Percentiles rank a stretch among this genome's conserved stretches.
Conservation (phyloP, 1,139 yeast genomes). For the Magnusiomyces fungicola region DNA sequence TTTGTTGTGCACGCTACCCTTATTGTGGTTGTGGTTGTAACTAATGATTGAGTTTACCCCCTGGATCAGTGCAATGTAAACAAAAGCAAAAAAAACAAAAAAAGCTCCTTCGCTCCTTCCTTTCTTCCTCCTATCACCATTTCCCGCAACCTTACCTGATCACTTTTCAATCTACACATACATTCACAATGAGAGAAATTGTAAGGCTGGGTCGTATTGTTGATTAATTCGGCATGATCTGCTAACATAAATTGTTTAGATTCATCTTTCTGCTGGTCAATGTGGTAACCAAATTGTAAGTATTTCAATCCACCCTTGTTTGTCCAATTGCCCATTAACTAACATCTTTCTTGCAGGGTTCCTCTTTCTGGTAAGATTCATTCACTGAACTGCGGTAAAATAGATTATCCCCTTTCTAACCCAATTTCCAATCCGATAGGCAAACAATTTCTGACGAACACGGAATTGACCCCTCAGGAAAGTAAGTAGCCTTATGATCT, state of each 20-base stretch:
- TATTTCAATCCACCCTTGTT: constrained; percentile 18
- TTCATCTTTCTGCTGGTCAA: constrained; percentile 88
- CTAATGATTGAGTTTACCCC: neutral
- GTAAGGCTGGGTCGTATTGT: constrained; percentile 33
- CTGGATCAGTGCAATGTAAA: neutral
- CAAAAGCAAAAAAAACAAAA: neutral
- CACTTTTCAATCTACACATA: neutral
- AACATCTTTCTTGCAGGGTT: constrained; percentile 45
- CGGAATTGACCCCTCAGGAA: constrained; percentile 79
- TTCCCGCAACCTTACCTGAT: neutral
- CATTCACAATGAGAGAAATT: constrained; percentile 49
- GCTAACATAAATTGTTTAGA: constrained; percentile 34
- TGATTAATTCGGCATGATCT: neutral
- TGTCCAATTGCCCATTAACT: neutral
- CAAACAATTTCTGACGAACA: constrained; percentile 97
- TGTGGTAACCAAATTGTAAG: constrained; percentile 91
- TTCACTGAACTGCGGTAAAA: neutral
- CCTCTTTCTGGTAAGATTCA: constrained; percentile 59
- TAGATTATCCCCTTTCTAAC: neutral
- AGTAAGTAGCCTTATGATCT: constrained; percentile 18
- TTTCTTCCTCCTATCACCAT: neutral
- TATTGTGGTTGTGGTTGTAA: neutral
- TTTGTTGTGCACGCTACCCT: neutral
- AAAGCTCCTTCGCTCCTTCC: neutral
- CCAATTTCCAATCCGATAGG: constrained; percentile 30